Evolutionary conservation across 1,284 basidiomycete species (phyloP).

Genomic region (Cutaneotrichosporon daszewskae): DNA sequence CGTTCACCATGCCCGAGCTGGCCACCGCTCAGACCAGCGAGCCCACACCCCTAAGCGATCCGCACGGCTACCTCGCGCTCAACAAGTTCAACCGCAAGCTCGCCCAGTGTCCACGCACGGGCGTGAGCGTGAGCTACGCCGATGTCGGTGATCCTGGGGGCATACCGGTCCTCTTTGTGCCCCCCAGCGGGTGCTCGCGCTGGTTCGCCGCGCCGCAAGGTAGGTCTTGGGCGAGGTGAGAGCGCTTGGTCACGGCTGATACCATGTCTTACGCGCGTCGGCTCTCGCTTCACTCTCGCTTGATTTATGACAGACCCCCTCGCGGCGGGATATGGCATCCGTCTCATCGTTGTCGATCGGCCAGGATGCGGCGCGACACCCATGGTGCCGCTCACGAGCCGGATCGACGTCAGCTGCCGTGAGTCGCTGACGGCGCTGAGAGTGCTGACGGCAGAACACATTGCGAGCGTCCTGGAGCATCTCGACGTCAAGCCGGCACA

Average conservation of each 20-base stretch:
- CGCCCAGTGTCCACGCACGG: conserved; percentile 32
- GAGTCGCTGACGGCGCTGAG: conserved; percentile 1
- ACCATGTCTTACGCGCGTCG: background rate
- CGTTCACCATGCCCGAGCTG: background rate
- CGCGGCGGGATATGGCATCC: conserved; percentile 28
- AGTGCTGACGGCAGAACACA: conserved; percentile 29
- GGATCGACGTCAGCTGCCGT: conserved; percentile 36
- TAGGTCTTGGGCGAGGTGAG: conserved; percentile 14
- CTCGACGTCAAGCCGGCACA: conserved; percentile 31
- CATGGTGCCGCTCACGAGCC: conserved; percentile 27
- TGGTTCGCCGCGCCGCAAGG: conserved; percentile 44
- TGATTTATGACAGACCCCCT: conserved; percentile 31
- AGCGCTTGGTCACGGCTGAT: background rate
- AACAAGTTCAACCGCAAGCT: conserved; percentile 35
- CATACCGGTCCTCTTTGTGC: conserved; percentile 32
- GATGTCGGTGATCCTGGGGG: conserved; percentile 41
- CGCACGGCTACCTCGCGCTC: conserved; percentile 28
- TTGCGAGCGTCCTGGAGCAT: conserved; percentile 38
- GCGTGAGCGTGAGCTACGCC: conserved; percentile 30
- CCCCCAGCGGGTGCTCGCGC: conserved; percentile 39
- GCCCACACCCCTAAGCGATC: conserved; percentile 28
- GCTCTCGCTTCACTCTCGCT: background rate
- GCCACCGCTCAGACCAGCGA: background rate
- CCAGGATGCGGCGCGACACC: conserved; percentile 40
- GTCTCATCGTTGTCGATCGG: conserved; percentile 40